Base-by-base conservation (phyloP, 2,329 filamentous ascomycete genomes). In the Ceratocystis huliohia region DNA sequence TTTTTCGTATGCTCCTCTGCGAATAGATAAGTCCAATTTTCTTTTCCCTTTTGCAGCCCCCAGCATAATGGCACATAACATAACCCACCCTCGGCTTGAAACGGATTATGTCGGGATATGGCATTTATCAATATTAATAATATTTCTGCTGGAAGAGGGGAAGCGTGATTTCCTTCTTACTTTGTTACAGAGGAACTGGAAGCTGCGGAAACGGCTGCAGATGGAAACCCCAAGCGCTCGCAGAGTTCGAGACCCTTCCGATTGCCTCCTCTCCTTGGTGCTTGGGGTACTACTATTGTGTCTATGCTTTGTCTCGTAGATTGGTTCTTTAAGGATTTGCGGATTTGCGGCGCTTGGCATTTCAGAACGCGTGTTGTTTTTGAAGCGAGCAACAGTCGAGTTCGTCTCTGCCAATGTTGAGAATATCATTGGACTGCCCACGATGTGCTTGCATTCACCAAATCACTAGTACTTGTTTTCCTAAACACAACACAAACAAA, bases 291-390 rank as follows among this genome's bases (percentile, higher is more conserved):
- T 13, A 15, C 22, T 22, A 17, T 59, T 59, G 25, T 59, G 25
- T 59, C 53, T 17, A 59, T 59, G 28, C 25, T 59, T 30, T 33
- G 53, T 59, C 53, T 59, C 53, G n/a, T 25, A n/a, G 53, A 30
- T n/a, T 59, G 28, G 33, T 30, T 37, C 13, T 30, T 30, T n/a
- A 15, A 41, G 37, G 53, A 59, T 59, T 33, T n/a, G 15, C 53
- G 28, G 53, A 59, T 59, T 59, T 59, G 28, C 28, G 53, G 53
- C 53, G 28, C 53, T 59, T 59, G 53, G 53, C 53, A 59, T 59
- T 59, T 59, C 25, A 59, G 28, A 25, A 59, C 53, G 28, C 53
- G 25, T 53, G 10, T 53, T 41, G 37, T 7, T 33, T 37, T 41
- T 13, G 37, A 13, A 13, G 37, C 8, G 10, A 41, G 8, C 37